These are phyloP conservation scores for Agaricus bisporus DNA, from an alignment of 768 basidiomycete genomes.

Conservation along the genomic window DNA sequence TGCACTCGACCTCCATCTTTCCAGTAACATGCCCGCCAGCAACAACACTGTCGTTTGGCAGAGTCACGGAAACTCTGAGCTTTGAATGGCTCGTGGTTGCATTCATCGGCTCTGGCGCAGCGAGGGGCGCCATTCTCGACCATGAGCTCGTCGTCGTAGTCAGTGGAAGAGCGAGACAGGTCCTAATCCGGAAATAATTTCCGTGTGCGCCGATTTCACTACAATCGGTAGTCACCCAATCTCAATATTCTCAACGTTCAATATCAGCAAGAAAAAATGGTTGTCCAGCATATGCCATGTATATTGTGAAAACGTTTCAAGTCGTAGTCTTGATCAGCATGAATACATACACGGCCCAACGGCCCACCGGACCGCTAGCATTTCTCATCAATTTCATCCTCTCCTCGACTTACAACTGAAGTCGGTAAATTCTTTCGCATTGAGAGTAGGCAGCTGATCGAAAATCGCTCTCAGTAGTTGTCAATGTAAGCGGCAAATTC, in stretches of 20 bases:
- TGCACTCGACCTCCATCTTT: constrained; percentile 76
- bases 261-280: no score
- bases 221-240: background rate
- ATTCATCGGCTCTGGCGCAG: constrained; percentile 66
- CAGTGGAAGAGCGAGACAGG: background rate
- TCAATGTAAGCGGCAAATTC: no score
- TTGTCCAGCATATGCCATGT: no score
- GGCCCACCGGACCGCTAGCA: no score
- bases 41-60: constrained; percentile 55
- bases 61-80: constrained; percentile 59
- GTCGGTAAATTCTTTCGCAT: no score
- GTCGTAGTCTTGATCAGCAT: no score
- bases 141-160: background rate
- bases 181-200: background rate
- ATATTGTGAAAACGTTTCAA: no score
- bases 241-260: background rate
- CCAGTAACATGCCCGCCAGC: constrained; percentile 65
- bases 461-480: no score
- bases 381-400: no score
- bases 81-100: constrained; percentile 74
- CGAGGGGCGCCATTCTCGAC: constrained; percentile 7
- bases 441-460: no score
- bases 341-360: no score
- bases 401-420: no score
- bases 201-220: background rate